A percentile compares a stretch with the other conserved stretches of the same genome.
Evolutionary conservation across 2,329 filamentous ascomycete genomes (phyloP).

Genomic region (Aspergillus cejpii): DNA sequence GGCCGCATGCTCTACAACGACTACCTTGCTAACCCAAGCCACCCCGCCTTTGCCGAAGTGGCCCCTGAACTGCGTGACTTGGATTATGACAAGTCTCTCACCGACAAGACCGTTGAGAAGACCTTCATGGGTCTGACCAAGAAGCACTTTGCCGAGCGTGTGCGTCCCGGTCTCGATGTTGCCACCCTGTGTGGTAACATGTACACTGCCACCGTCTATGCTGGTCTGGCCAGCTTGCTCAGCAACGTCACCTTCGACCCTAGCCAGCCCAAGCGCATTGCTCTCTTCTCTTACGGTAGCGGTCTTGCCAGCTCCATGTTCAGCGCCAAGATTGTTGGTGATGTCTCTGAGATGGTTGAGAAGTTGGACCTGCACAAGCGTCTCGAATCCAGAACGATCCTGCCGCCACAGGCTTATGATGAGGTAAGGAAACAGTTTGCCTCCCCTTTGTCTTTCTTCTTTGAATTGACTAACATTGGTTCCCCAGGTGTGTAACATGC

Average conservation of each 20-base stretch:
- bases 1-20: constrained; percentile 80
- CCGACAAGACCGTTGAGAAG: constrained; percentile 79
- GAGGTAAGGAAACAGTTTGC: constrained; percentile 48
- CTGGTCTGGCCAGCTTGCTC: constrained; percentile 54
- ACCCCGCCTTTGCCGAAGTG: constrained; percentile 64
- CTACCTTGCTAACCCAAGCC: constrained; percentile 64
- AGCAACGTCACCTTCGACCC: constrained; percentile 56
- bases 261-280: constrained; percentile 65
- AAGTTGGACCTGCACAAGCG: constrained; percentile 63
- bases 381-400: constrained; percentile 58
- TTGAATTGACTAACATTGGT: constrained; percentile 23
- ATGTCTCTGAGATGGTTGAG: constrained; percentile 61
- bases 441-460: neutral
- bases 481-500: constrained; percentile 65
- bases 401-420: constrained; percentile 68
- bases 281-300: constrained; percentile 72
- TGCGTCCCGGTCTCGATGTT: constrained; percentile 65
- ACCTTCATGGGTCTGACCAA: constrained; percentile 77
- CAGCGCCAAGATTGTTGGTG: constrained; percentile 59
- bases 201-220: constrained; percentile 57
- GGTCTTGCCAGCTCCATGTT: constrained; percentile 69
- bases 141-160: constrained; percentile 74
- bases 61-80: constrained; percentile 69
- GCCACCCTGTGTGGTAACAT: constrained; percentile 67
- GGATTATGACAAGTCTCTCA: constrained; percentile 70